Evolutionary conservation across 495 filamentous ascomycete species (phyloP), one percentile per base, ranked within the genome.

Genomic region (Aspergillus funiculosus): DNA sequence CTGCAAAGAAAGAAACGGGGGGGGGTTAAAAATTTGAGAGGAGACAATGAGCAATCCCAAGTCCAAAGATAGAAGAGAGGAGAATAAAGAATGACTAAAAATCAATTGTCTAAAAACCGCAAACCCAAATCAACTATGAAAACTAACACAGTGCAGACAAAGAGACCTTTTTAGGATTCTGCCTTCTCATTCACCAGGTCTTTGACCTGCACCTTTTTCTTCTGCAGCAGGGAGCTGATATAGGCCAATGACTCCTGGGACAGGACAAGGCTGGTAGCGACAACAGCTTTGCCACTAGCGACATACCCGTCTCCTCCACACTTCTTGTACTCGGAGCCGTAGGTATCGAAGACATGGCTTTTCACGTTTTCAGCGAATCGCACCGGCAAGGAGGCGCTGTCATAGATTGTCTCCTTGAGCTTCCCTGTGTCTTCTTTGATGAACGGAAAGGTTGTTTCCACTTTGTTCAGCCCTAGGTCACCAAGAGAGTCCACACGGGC

Each of bases 351-450:
- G 49, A 95, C 70, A 59, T 96, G 88, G 48, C 81, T 73, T 68
- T 83, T 88, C 53, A 81, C 80, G 50, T 86, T 75, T n/a, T 66
- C 69, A 8, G 76, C 79, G 38, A 88, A 63, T 19, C 74, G 73
- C 34, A 85, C 60, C 10, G 90, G 90, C 56, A 81, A 77, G 49
- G 72, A 75, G 24, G 81, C 77, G n/a, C 76, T 64, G 49, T 77
- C 69, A 54, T 80, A 72, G 56, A 86, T 76, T 9, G 78, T 81
- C 47, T 66, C 72, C 60, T 81, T 77, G 45, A 98, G 75, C 62
- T 86, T 86, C 28, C 79, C 67, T 7, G 88, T 89, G 15, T 90
- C 82, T 64, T 95, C 85, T 72, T 88, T 95, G 54, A 98, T 79
- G 57, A 86, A 76, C 20, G 92, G 92, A 71, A 95, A 88, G 48